These are phyloP conservation scores for Aspergillus sp. DNA, from an alignment of 2,329 filamentous ascomycete species.

Conservation along the genomic window DNA sequence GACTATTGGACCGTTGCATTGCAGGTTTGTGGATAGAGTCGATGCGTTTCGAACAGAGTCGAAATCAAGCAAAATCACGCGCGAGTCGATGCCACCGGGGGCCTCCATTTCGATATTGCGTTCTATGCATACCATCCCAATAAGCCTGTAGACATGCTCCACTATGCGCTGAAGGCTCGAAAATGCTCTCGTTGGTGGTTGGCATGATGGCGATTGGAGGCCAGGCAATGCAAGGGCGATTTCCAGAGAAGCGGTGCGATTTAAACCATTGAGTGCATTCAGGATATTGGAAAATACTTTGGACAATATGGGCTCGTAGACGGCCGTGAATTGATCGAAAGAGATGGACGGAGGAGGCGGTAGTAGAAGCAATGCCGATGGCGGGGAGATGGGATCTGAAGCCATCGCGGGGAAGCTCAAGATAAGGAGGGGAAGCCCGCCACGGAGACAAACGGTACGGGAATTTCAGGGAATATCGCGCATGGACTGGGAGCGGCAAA, in stretches of 20 bases:
- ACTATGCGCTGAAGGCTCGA: conserved; percentile 69
- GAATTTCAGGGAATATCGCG: neutral
- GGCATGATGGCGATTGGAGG: conserved; percentile 53
- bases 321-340: conserved; percentile 53
- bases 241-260: conserved; percentile 47
- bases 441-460: neutral
- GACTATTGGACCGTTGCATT: conserved; percentile 50
- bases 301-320: conserved; percentile 61
- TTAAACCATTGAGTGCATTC: conserved; percentile 28
- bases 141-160: conserved; percentile 73
- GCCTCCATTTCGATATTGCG: conserved; percentile 63
- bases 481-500: neutral
- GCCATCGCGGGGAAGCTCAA: conserved; percentile 22
- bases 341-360: conserved; percentile 59
- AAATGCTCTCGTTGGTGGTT: conserved; percentile 62
- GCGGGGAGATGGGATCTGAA: conserved; percentile 18
- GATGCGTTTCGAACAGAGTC: conserved; percentile 33
- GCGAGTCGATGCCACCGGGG: conserved; percentile 70
- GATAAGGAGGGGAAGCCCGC: conserved; percentile 4
- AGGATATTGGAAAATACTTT: conserved; percentile 54
- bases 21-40: conserved; percentile 12
- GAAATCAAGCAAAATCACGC: conserved; percentile 72
- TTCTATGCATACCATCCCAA: conserved; percentile 69
- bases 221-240: conserved; percentile 65
- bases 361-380: conserved; percentile 58